Conservation (phyloP, 805 yeast species). For the Barnettozyma siamensis region DNA sequence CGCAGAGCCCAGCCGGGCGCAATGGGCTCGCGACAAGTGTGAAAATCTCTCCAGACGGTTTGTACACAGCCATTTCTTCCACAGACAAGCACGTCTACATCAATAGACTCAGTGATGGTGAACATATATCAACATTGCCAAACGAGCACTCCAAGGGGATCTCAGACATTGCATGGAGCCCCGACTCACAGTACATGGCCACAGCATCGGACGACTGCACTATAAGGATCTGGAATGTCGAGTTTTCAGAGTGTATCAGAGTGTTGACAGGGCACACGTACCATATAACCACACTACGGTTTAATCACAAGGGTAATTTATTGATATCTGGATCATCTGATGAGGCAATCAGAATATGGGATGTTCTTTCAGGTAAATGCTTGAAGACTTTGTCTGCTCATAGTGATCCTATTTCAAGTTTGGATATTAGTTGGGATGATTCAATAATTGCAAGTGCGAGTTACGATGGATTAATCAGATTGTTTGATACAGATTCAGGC, state of each 20-base stretch:
- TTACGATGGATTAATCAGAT: conserved; percentile 82
- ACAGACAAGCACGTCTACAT: conserved; percentile 35
- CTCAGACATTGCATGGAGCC: conserved; percentile 73
- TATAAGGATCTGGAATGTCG: conserved; percentile 64
- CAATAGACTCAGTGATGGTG: conserved; percentile 32
- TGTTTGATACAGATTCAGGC: conserved; percentile 85
- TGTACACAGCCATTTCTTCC: conserved; percentile 49
- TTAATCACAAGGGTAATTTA: conserved; percentile 70
- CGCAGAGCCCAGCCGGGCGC: background rate
- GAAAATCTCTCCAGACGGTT: conserved; percentile 58
- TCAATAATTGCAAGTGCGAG: conserved; percentile 81
- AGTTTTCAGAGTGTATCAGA: conserved; percentile 42
- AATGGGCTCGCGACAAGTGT: conserved; percentile 34
- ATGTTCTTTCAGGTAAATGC: conserved; percentile 60
- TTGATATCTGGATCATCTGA: conserved; percentile 82
- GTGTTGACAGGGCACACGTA: conserved; percentile 67
- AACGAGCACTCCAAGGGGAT: conserved; percentile 66
- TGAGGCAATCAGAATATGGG: conserved; percentile 91
- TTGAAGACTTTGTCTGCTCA: conserved; percentile 85
- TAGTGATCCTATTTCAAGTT: conserved; percentile 78
- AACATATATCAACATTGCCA: conserved; percentile 26
- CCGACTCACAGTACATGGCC: conserved; percentile 66
- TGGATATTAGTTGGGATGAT: conserved; percentile 73
- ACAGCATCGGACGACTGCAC: conserved; percentile 85
- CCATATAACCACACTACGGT: conserved; percentile 68